These are phyloP conservation scores for Danielozyma ontarioensis DNA, from an alignment of 805 yeast genomes.

Conservation along the genomic window DNA sequence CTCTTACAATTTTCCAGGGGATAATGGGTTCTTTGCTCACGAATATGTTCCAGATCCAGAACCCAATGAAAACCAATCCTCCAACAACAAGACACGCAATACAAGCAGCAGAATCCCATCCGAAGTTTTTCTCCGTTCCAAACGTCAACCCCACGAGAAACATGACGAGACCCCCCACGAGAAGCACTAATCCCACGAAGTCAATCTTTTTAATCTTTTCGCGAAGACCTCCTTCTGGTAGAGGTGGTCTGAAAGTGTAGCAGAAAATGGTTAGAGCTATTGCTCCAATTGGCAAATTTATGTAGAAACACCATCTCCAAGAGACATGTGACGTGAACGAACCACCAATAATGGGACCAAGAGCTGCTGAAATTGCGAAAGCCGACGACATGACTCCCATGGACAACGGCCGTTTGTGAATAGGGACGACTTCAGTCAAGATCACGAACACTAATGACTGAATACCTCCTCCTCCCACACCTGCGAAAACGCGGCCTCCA, in stretches of 20 bases:
- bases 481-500: conserved; percentile 36
- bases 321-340: conserved; percentile 18
- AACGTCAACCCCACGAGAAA: conserved; percentile 19
- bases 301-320: conserved; percentile 25
- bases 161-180: conserved; percentile 16
- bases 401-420: conserved; percentile 19
- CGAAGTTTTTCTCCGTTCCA: conserved; percentile 13
- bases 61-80: conserved; percentile 11
- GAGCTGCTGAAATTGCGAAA: conserved; percentile 18
- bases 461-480: conserved; percentile 34
- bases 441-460: conserved; percentile 24
- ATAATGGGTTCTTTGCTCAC: conserved; percentile 14
- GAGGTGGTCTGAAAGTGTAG: conserved; percentile 17
- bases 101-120: conserved; percentile 19
- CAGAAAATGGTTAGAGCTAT: conserved; percentile 13
- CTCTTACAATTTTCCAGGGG: conserved; percentile 10
- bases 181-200: conserved; percentile 15
- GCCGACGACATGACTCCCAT: conserved; percentile 15
- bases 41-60: conserved; percentile 13
- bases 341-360: conserved; percentile 23
- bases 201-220: conserved; percentile 14
- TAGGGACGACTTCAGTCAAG: conserved; percentile 26
- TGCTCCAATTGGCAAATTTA: conserved; percentile 21
- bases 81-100: conserved; percentile 19
- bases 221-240: conserved; percentile 5